A percentile compares a stretch with the other conserved stretches of the same genome.
These are phyloP conservation scores for Podaxis sp. DNA, from an alignment of 768 basidiomycete genomes.

Conservation along the genomic window DNA sequence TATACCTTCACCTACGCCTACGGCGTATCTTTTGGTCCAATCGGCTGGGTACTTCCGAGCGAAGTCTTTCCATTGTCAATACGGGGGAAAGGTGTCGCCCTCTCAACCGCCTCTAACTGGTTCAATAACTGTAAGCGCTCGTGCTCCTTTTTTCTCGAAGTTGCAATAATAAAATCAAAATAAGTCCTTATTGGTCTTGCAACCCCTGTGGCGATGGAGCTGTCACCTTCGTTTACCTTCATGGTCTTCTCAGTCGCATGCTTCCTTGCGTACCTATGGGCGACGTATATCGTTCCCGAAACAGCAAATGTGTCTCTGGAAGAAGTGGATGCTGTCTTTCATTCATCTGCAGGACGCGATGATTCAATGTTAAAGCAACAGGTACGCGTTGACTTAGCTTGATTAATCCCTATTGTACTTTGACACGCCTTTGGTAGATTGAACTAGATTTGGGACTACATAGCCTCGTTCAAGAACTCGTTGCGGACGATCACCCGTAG, in stretches of 20 bases:
- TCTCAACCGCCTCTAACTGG: constrained; percentile 88
- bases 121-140: constrained; percentile 65
- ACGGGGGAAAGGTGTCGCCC: constrained; percentile 76
- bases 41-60: constrained; percentile 80
- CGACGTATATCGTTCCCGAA: constrained; percentile 66
- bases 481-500: constrained; percentile 12
- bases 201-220: constrained; percentile 61
- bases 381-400: constrained; percentile 31
- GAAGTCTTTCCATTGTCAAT: constrained; percentile 81
- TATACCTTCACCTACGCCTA: constrained; percentile 77
- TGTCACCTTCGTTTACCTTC: constrained; percentile 67
- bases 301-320: constrained; percentile 75
- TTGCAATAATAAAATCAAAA: not conserved
- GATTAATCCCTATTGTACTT: not conserved
- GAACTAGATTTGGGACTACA: constrained; percentile 52
- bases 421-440: constrained; percentile 35
- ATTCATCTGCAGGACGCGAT: constrained; percentile 50
- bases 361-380: constrained; percentile 46
- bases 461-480: constrained; percentile 37
- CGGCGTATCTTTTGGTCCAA: constrained; percentile 72
- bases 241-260: constrained; percentile 62
- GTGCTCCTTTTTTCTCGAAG: not conserved
- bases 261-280: constrained; percentile 65
- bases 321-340: constrained; percentile 69
- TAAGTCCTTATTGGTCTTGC: constrained; percentile 72